Percentiles rank a stretch among this genome's conserved stretches.
phyloP scores from a whole-genome alignment of 2,329 filamentous ascomycete genomes.

The Exophiala aquamarina region DNA sequence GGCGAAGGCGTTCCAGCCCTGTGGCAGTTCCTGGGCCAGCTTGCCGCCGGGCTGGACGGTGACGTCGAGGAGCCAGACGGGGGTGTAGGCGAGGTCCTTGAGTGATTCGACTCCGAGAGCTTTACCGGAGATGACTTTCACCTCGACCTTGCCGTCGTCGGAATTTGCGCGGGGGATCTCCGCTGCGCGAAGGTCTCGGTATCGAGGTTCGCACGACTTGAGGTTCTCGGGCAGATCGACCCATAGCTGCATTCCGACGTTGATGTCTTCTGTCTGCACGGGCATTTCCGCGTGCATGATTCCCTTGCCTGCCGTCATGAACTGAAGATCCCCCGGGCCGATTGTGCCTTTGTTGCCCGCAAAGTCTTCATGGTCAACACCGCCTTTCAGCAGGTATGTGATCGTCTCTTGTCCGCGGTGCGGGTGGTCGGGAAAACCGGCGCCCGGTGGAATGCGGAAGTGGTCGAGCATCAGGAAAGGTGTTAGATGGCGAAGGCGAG shows the following conservation, averaged over 20 bases:
- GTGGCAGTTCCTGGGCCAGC: slow-evolving; percentile 72
- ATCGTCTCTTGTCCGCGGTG: slow-evolving; percentile 85
- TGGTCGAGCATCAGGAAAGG: slow-evolving; percentile 97
- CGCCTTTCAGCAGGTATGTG: slow-evolving; percentile 84
- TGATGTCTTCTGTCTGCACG: slow-evolving; percentile 73
- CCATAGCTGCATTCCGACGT: slow-evolving; percentile 91
- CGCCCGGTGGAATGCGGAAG: slow-evolving; percentile 75
- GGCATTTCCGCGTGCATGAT: slow-evolving; percentile 98
- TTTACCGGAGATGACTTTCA: slow-evolving; percentile 90
- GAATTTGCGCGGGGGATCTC: slow-evolving; percentile 77
- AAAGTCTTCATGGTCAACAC: slow-evolving; percentile 90
- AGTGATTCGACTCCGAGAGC: slow-evolving; percentile 82
- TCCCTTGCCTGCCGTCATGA: slow-evolving; percentile 92
- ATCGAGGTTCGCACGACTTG: slow-evolving; percentile 87
- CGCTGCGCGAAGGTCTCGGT: slow-evolving; percentile 74
- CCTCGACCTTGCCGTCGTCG: slow-evolving; percentile 70
- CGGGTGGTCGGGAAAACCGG: slow-evolving; percentile 87
- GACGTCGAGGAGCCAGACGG: slow-evolving; percentile 92
- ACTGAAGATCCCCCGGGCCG: slow-evolving; percentile 84
- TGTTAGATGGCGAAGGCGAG: slow-evolving; percentile 78
- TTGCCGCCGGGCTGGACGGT: slow-evolving; percentile 75
- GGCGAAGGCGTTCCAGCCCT: slow-evolving; percentile 85
- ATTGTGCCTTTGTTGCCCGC: slow-evolving; percentile 83
- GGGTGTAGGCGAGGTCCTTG: slow-evolving; percentile 90
- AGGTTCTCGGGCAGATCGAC: slow-evolving; percentile 81